phyloP scores from a whole-genome alignment of 2,329 filamentous ascomycete species.

The Reticulascus tulasneorum region DNA sequence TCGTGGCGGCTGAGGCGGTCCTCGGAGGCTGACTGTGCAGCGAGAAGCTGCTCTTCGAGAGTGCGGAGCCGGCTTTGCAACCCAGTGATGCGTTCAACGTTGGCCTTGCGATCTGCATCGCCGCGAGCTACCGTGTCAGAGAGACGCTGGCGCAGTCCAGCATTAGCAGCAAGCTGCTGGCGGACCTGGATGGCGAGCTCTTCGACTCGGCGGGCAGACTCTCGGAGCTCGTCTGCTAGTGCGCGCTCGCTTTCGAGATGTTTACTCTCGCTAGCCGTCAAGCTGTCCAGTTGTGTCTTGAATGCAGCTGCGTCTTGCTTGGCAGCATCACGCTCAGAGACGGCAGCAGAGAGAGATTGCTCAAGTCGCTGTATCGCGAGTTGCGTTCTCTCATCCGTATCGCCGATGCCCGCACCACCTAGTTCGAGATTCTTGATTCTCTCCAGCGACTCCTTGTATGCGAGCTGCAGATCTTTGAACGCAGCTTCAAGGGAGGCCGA shows the following conservation, averaged over 20 bases:
- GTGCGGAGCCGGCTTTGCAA: constrained; percentile 76
- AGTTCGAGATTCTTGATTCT: constrained; percentile 63
- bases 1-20: constrained; percentile 80
- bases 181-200: constrained; percentile 75
- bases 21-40: constrained; percentile 82
- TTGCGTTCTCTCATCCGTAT: constrained; percentile 55
- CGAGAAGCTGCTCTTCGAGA: constrained; percentile 79
- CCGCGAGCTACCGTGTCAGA: constrained; percentile 76
- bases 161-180: constrained; percentile 75
- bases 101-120: constrained; percentile 76
- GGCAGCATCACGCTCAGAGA: constrained; percentile 70
- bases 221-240: constrained; percentile 65
- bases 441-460: constrained; percentile 62
- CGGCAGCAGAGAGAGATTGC: constrained; percentile 62
- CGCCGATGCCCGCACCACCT: constrained; percentile 28
- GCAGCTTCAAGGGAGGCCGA: constrained; percentile 70
- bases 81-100: constrained; percentile 75
- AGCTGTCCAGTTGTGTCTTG: constrained; percentile 54
- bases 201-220: constrained; percentile 74
- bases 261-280: constrained; percentile 53
- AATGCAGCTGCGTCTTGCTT: constrained; percentile 61
- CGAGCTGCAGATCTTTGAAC: constrained; percentile 70
- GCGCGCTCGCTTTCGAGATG: constrained; percentile 57
- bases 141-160: constrained; percentile 70
- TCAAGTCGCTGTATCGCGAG: constrained; percentile 63